Base-by-base conservation (phyloP, 1,284 basidiomycete species). In the Sporisorium reilianum region DNA sequence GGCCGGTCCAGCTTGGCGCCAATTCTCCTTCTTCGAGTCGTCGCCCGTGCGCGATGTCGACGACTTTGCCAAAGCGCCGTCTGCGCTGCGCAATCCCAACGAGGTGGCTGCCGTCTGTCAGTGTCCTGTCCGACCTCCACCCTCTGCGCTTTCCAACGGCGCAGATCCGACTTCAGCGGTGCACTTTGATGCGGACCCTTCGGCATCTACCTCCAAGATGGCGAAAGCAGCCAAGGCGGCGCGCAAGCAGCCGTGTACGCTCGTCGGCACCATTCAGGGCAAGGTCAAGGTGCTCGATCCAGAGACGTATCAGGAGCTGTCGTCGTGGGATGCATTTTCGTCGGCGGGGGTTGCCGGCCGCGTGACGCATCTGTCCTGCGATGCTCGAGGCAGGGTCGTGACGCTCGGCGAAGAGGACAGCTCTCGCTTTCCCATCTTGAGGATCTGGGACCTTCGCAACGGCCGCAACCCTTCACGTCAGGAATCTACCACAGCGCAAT, bases 371-470 rank as follows among this genome's bases (percentile, higher is more conserved):
- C 46, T 83, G n/a, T 76, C 78, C 0, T 64, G 68, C 20, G 82
- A 82, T 48, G 49, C 57, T 2, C 51, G 70, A 2, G 77, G 74
- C 6, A 55, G 76, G 12, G 57, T 81, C 18, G 46, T 84, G 3
- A 61, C 77, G 1, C 56, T 82, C 0, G 82, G 82, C 7, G 75
- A 79, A 25, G 77, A 83, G 44, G 75, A 72, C 30, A 65, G 60
- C 18, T 58, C 62, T 12, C 64, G 74, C 7, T 78, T 79, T 30
- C 80, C 80, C 0, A 53, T 81, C 7, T 45, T 84, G 46, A 64
- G 82, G 20, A 75, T 84, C 3, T 84, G 83, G 83, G 75, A 82
- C 46, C 48, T 84, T 42, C 62, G 67, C 11, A 61, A 44, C n/a
- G 60, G 62, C 40, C 64, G 64, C 49, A 61, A 18, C 30, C 41